A percentile compares a stretch with the other conserved stretches of the same genome.
These are phyloP conservation scores for Erigeron philadelphicus DNA, from an alignment of 140 eudicot species.

Conservation along the genomic window DNA sequence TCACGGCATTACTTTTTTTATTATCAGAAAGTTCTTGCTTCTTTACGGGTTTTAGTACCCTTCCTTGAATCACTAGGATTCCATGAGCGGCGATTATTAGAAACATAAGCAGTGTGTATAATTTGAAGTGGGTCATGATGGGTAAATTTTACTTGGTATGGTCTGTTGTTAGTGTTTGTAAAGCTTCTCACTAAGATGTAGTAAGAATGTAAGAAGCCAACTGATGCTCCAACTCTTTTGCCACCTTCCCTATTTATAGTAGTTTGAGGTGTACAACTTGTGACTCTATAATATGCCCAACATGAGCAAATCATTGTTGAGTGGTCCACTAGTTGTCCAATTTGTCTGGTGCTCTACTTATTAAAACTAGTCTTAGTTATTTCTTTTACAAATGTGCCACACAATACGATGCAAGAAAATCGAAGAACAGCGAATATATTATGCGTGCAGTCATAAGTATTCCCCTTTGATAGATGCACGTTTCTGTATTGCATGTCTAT, in stretches of 20 bases:
- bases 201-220: conserved; percentile 29
- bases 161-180: conserved; percentile 7
- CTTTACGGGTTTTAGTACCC: conserved; percentile 21
- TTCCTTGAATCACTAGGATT: background rate
- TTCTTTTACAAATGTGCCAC: background rate
- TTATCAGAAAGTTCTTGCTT: conserved; percentile 14
- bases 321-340: conserved; percentile 17
- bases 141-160: background rate
- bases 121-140: conserved; percentile 6
- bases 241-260: conserved; percentile 47
- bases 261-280: conserved; percentile 17
- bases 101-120: background rate
- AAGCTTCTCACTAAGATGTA: conserved; percentile 2
- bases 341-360: background rate
- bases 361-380: background rate
- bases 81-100: background rate
- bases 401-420: background rate
- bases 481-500: background rate
- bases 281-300: background rate
- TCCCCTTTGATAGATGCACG: background rate
- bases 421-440: background rate
- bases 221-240: conserved; percentile 37
- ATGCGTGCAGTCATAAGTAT: background rate
- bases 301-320: conserved; percentile 12
- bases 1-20: background rate